Evolutionary conservation across 371 early-diverging fungal genomes (phyloP), one percentile per base, ranked within the genome.

Genomic region (Fennellomyces sp.): DNA sequence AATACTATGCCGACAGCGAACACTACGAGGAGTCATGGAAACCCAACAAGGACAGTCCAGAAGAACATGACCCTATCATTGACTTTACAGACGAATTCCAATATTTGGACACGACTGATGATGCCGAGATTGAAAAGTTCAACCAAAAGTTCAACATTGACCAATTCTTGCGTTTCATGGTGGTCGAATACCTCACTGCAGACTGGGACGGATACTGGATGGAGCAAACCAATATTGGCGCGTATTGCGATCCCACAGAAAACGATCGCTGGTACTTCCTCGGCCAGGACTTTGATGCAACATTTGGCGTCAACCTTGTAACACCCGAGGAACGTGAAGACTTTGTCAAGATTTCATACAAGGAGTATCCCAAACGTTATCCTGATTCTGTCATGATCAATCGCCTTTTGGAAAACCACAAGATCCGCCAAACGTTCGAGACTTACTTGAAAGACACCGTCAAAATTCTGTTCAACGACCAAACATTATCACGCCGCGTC

Each of bases 161-260:
- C 17, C 57, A 58, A 2, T 79, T 80, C 64, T 33, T 84, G 35
- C 77, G 82, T 23, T 81, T 80, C 69, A 82, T 84, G 82, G 82
- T 84, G 17, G 56, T 81, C 52, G 85, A 84, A 59, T 84, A 82
- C 70, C 66, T 82, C 35, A 65, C 76, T 41, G 85, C 69, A 15
- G 57, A 76, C 50, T 84, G 85, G 85, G 85, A 84, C 54, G 82
- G 77, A 30, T 84, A 84, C 72, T 84, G 85, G 85, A 78, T 75
- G 75, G 39, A 41, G 33, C 82, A 81, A 58, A 78, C 80, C 59
- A 84, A 84, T 66, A 70, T 73, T 42, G 85, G 78, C 65, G 77
- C 81, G 12, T 84, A 80, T 60, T 72, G 76, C 30, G 85, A 84
- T 45, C 72, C 68, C 28, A 69, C 69, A 10, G 61, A 69, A 28